A percentile compares a stretch with the other conserved stretches of the same genome.
These are phyloP conservation scores for Pezicula neosporulosa DNA, from an alignment of 2,329 filamentous ascomycete genomes.

Conservation along the genomic window DNA sequence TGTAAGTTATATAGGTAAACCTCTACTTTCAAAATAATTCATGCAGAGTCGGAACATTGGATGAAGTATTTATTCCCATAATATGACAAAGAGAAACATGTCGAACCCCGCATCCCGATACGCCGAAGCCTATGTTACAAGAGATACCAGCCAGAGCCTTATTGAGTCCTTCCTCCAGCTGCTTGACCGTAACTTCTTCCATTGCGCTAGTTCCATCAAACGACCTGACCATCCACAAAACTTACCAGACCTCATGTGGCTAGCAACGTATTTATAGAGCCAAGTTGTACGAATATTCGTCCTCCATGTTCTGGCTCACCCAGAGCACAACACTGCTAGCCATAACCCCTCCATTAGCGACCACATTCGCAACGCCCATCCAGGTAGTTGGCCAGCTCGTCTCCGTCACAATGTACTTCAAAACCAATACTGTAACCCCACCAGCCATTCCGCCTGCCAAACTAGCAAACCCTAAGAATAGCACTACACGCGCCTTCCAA, in stretches of 20 bases:
- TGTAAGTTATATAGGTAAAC: not conserved
- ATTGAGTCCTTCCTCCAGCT: not conserved
- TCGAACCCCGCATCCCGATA: not conserved
- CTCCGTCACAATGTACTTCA: constrained; percentile 58
- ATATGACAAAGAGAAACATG: not conserved
- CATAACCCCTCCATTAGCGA: constrained; percentile 62
- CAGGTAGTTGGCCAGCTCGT: constrained; percentile 57
- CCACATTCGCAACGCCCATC: constrained; percentile 65
- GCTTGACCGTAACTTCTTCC: not conserved
- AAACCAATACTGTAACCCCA: constrained; percentile 64
- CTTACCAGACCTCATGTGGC: not conserved
- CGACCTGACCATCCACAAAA: not conserved
- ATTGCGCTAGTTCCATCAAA: not conserved
- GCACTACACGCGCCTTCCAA: constrained; percentile 65
- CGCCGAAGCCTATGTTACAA: constrained; percentile 6
- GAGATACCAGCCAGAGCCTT: not conserved
- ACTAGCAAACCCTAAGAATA: constrained; percentile 64
- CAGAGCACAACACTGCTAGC: constrained; percentile 59
- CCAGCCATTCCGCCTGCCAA: constrained; percentile 67
- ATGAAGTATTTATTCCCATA: not conserved
- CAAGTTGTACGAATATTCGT: constrained; percentile 67
- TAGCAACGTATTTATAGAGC: constrained; percentile 40
- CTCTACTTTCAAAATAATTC: not conserved
- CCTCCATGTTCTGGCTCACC: constrained; percentile 71
- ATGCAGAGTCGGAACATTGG: not conserved